Base-by-base conservation (phyloP, 139 green algal species). In the Edaphochlamys debaryana region DNA sequence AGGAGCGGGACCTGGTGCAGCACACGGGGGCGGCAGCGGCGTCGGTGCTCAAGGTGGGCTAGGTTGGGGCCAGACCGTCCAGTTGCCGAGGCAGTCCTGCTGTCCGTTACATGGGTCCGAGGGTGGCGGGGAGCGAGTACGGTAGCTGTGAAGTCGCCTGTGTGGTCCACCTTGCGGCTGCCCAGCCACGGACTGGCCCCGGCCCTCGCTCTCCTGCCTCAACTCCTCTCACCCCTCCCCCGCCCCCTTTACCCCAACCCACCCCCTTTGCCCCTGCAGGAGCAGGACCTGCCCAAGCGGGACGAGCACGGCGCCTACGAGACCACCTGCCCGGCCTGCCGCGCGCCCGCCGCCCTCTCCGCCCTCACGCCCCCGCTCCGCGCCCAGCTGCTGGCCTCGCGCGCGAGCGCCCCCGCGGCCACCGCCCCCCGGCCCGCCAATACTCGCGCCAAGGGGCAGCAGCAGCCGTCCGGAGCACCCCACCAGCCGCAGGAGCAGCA, bases 241-340 rank as follows among this genome's bases (percentile, higher is more conserved):
- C n/a, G n/a, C n/a, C n/a, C n/a, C n/a, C n/a, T n/a, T n/a, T n/a
- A n/a, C n/a, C n/a, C n/a, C n/a, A n/a, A n/a, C n/a, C n/a, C n/a
- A n/a, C n/a, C n/a, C n/a, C n/a, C n/a, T n/a, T n/a, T n/a, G n/a
- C n/a, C n/a, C n/a, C n/a, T n/a, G n/a, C 73, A 80, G 73, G 56
- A 64, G 41, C 62, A 83, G 34, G 63, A 67, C 63, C 64, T 83
- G 32, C 77, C 77, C 3, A 27, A 63, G 4, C 42, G 63, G 3
- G 77, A 75, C 34, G 63, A 52, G 32, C 5, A 74, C 66, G 77
- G 77, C 23, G 45, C 52, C 9, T 86, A 74, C 80, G 60, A 52
- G 17, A 86, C 69, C 69, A 56, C n/a, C 80, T 86, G 80, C 80
- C 80, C 80, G 4, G 69, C 80, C 45, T 86, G 80, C 69, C 80